Conservation (phyloP, 371 early-diverging fungal genomes). For the Mucor piriformis region DNA sequence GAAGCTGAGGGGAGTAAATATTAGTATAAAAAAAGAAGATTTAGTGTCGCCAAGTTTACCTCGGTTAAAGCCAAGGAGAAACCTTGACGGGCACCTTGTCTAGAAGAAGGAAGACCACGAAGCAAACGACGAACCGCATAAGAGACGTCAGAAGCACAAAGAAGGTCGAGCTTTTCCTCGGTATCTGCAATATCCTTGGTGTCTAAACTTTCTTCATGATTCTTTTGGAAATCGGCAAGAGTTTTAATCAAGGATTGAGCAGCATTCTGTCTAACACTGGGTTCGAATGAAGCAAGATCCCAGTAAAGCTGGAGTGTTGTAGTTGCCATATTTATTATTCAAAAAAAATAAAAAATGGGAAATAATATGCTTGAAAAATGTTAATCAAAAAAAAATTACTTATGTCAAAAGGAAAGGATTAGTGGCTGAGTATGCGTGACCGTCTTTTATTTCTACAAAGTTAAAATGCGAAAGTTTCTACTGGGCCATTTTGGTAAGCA, state of each 20-base stretch:
- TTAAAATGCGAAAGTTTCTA: background rate
- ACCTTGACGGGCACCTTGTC: conserved; percentile 93
- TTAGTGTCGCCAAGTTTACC: no score
- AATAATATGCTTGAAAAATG: background rate
- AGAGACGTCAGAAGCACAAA: conserved; percentile 74
- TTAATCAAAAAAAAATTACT: background rate
- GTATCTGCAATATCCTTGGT: conserved; percentile 41
- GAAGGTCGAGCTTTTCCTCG: conserved; percentile 66
- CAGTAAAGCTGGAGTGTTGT: conserved; percentile 66
- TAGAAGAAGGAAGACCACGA: conserved; percentile 84
- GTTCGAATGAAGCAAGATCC: conserved; percentile 72
- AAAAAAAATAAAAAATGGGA: background rate
- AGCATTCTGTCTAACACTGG: conserved; percentile 53
- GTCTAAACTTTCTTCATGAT: conserved; percentile 39
- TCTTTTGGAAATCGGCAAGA: conserved; percentile 52
- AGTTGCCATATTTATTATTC: conserved; percentile 21
- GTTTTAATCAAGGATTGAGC: conserved; percentile 52
- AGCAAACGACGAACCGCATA: conserved; percentile 90
- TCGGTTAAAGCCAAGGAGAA: conserved; percentile 93
- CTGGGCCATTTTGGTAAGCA: background rate
- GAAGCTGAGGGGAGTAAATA: conserved; percentile 27
- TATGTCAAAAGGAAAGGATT: background rate
- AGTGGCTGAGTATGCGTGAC: background rate
- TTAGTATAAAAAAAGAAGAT: background rate
- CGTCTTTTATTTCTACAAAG: background rate